phyloP scores from a whole-genome alignment of 108 stramenopile genomes.

The Skeletonema potamos region DNA sequence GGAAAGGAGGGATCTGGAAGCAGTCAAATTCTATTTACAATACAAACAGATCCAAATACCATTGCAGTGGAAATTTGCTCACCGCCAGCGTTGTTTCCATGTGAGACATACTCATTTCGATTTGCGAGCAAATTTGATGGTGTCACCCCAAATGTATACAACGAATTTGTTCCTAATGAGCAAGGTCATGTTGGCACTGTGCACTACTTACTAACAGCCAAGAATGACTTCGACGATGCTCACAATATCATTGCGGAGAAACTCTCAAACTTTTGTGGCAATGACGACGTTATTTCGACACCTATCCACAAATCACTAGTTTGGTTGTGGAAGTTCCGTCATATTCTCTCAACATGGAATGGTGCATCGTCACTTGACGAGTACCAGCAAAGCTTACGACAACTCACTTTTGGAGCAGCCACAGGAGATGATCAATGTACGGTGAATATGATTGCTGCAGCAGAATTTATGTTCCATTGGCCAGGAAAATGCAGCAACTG shows the following conservation, averaged over 20 bases:
- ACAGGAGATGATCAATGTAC: conserved; percentile 32
- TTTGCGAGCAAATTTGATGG: conserved; percentile 5
- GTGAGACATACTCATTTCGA: conserved; percentile 21
- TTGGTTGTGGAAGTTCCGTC: conserved; percentile 48
- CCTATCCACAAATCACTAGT: conserved; percentile 56
- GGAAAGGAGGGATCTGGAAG: conserved; percentile 7
- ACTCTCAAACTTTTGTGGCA: background rate
- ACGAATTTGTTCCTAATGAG: conserved; percentile 26
- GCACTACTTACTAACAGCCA: conserved; percentile 40
- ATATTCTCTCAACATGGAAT: conserved; percentile 36
- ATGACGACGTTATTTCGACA: conserved; percentile 26
- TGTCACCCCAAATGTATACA: background rate
- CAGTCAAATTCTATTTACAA: conserved; percentile 21
- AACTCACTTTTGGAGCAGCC: conserved; percentile 29
- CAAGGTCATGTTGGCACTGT: conserved; percentile 37
- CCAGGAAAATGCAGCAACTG: conserved; percentile 27
- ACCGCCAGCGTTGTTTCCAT: background rate
- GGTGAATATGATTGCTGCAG: conserved; percentile 45
- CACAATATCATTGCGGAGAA: conserved; percentile 27
- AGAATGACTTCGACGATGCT: conserved; percentile 51
- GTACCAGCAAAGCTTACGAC: conserved; percentile 36
- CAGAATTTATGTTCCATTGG: conserved; percentile 55
- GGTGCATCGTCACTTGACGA: conserved; percentile 20
- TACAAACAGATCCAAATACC: conserved; percentile 3
- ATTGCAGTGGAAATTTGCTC: background rate